phyloP scores from a whole-genome alignment of 129 eudicot genomes.

The Escallonia herrerae region DNA sequence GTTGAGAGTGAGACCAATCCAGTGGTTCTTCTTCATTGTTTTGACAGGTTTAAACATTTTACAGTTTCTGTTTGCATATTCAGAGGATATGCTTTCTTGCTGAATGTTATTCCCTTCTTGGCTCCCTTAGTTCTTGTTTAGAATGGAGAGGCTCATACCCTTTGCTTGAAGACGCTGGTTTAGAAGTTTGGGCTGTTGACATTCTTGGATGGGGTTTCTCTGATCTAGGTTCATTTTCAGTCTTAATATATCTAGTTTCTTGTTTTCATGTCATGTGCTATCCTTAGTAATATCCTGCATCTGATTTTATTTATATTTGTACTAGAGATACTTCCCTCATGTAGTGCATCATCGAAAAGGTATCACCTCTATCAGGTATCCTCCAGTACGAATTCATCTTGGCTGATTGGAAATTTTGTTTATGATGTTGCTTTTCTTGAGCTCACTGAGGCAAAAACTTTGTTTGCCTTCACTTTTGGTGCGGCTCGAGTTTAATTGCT shows the following conservation, averaged over 20 bases:
- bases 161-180: slow-evolving; percentile 32
- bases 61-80: not conserved
- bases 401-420: too few species aligned
- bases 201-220: slow-evolving; percentile 57
- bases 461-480: not conserved
- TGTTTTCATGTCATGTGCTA: not conserved
- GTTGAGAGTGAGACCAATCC: slow-evolving; percentile 16
- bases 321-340: slow-evolving; percentile 29
- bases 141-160: slow-evolving; percentile 41
- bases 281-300: not conserved
- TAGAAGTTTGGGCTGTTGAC: slow-evolving; percentile 46
- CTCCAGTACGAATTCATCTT: not conserved
- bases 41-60: slow-evolving; percentile 26
- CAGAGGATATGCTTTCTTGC: not conserved
- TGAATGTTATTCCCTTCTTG: not conserved
- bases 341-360: slow-evolving; percentile 36
- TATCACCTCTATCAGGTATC: slow-evolving; percentile 38
- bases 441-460: too few species aligned
- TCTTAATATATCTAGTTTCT: not conserved
- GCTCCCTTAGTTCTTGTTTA: slow-evolving; percentile 26
- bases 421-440: too few species aligned
- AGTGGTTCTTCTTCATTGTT: slow-evolving; percentile 31
- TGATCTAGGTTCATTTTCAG: slow-evolving; percentile 27
- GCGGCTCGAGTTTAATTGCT: not conserved
- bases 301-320: not conserved